Base-by-base conservation (phyloP, 176 grass and related monocot species). In the Aegilops tauschii region DNA sequence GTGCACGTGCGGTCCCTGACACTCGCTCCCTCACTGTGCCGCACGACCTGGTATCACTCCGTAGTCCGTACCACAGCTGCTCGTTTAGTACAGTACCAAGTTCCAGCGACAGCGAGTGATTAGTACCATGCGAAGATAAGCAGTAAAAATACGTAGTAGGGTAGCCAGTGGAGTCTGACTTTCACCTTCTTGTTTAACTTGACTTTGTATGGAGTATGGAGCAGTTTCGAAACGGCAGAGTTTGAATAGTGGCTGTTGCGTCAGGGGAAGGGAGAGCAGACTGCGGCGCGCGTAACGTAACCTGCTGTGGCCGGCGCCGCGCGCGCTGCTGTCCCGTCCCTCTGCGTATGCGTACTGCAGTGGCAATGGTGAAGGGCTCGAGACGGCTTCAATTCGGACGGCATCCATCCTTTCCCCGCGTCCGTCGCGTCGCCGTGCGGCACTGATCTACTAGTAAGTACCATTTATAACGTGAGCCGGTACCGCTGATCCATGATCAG, bases 361-460 rank as follows among this genome's bases (percentile, higher is more conserved):
- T 39, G 61, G 85, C 81, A 59, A 91, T 84, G 85, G 81, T 61
- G 85, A 68, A 80, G 61, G 13, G 85, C 89, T 90, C 89, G 85
- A 84, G 85, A 80, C 65, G 39, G 2, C 30, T 54, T 75, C 25
- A 74, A 69, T 65, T 70, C 28, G 16, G 45, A 3, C 70, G 2
- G 42, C 3, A 11, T 36, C 37, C 9, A 35, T 83, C 34, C 4
- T 68, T 42, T 63, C 67, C 32, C 65, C 18, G 5, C 18, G 5
- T 31, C 9, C 31, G 31, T 31, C 32, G 23, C 0, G 17, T 5
- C 35, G 21, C 18, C 18, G 3, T 47, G 12, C 34, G 8, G 32
- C 17, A 3, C 20, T 23, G 9, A 72, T 72, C 36, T 0, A 20
- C 20, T 31, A 2, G 30, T 31, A 1, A 1, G 5, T 5, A 1